These are phyloP conservation scores for Backusella psychrophila DNA, from an alignment of 192 early-diverging fungal species.

Conservation along the genomic window DNA sequence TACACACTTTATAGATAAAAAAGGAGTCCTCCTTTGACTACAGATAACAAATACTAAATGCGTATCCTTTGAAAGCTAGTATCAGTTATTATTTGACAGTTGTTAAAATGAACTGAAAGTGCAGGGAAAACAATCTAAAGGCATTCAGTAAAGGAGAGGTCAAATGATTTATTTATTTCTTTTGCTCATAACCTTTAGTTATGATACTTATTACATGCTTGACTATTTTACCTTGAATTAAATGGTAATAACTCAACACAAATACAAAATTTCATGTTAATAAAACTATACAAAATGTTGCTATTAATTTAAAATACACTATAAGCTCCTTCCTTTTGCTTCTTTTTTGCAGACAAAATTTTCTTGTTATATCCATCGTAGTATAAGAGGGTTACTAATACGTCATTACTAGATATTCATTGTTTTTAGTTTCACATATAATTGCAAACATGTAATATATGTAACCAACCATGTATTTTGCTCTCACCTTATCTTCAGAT, in stretches of 20 bases:
- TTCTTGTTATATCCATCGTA: neutral
- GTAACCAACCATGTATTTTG: neutral
- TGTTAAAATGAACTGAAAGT: slow-evolving; percentile 1
- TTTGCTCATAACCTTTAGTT: neutral
- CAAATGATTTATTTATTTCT: neutral
- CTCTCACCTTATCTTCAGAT: neutral
- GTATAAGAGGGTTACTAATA: neutral
- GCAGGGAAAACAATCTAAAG: neutral
- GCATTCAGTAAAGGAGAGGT: neutral
- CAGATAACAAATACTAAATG: neutral
- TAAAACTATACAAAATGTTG: neutral
- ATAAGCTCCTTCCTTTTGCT: neutral
- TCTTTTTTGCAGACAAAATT: neutral
- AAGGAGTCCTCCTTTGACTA: neutral
- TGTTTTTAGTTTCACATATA: neutral
- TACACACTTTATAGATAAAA: neutral
- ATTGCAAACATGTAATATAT: neutral
- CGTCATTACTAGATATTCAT: neutral
- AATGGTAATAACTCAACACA: neutral
- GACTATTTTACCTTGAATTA: neutral
- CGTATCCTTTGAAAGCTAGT: neutral
- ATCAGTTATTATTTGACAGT: neutral
- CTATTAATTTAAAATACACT: neutral
- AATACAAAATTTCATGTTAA: neutral
- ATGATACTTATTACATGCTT: neutral